Evolutionary conservation across 805 yeast genomes (phyloP).

Genomic region (Kodamaea leandrae): DNA sequence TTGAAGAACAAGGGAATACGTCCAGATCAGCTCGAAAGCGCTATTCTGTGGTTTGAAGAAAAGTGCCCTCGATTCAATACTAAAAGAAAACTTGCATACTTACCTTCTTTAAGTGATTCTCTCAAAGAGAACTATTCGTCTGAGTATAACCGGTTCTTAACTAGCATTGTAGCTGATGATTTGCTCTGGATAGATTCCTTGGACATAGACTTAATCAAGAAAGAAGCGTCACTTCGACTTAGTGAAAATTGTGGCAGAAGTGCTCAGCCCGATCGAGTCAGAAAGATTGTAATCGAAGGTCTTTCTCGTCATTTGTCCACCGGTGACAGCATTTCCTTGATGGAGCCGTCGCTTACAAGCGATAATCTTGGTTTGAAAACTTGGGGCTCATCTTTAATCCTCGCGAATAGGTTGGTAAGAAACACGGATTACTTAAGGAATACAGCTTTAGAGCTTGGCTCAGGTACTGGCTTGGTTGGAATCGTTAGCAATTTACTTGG

Average conservation of each 20-base stretch:
- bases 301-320: slow-evolving; percentile 16
- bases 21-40: slow-evolving; percentile 17
- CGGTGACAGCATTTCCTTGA: slow-evolving; percentile 34
- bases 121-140: slow-evolving; percentile 27
- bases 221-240: slow-evolving; percentile 60
- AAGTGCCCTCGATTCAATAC: slow-evolving; percentile 34
- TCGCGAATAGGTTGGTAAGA: slow-evolving; percentile 54
- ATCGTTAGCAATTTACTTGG: slow-evolving; percentile 62
- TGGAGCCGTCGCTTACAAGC: slow-evolving; percentile 82
- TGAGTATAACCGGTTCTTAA: slow-evolving; percentile 47
- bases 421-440: slow-evolving; percentile 18
- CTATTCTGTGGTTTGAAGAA: slow-evolving; percentile 45
- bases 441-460: slow-evolving; percentile 72
- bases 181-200: slow-evolving; percentile 46
- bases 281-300: slow-evolving; percentile 53
- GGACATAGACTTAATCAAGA: slow-evolving; percentile 41
- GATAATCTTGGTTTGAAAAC: slow-evolving; percentile 91
- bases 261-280: slow-evolving; percentile 67
- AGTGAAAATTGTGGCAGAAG: slow-evolving; percentile 84
- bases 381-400: slow-evolving; percentile 87
- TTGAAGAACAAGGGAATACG: slow-evolving; percentile 36
- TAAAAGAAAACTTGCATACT: slow-evolving; percentile 18
- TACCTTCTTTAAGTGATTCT: slow-evolving; percentile 28
- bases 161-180: slow-evolving; percentile 47
- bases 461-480: slow-evolving; percentile 94